Evolutionary conservation across 2,329 filamentous ascomycete species (phyloP).

Genomic region (Westerdykella aurantiaca): DNA sequence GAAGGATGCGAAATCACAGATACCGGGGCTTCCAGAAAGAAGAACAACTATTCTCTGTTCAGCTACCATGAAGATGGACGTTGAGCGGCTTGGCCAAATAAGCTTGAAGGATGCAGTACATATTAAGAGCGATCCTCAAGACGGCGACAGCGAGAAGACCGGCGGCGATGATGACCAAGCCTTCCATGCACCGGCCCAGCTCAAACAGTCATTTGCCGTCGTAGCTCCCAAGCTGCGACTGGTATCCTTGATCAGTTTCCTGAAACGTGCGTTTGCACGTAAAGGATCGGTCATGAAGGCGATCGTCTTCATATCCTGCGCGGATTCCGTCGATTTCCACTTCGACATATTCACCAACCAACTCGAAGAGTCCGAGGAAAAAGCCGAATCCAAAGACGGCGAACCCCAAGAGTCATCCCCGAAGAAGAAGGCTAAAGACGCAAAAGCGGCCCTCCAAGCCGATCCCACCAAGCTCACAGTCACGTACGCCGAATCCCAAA

Average conservation of each 20-base stretch:
- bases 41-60: conserved; percentile 89
- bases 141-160: conserved; percentile 45
- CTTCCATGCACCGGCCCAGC: conserved; percentile 81
- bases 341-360: conserved; percentile 67
- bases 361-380: conserved; percentile 26
- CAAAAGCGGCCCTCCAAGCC: conserved; percentile 37
- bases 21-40: conserved; percentile 63
- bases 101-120: conserved; percentile 89
- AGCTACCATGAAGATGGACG: conserved; percentile 96
- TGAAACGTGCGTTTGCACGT: conserved; percentile 82
- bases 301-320: conserved; percentile 94
- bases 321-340: conserved; percentile 95
- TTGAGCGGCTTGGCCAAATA: conserved; percentile 88
- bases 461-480: conserved; percentile 39
- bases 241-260: conserved; percentile 75
- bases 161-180: conserved; percentile 44
- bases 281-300: conserved; percentile 93
- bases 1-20: conserved; percentile 55
- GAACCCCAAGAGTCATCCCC: conserved; percentile 21
- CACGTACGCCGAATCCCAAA: conserved; percentile 64
- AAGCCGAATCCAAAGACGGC: conserved; percentile 16
- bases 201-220: conserved; percentile 87
- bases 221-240: conserved; percentile 85
- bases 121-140: conserved; percentile 62
- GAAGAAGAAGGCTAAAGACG: conserved; percentile 24